These are phyloP conservation scores for Pichia sp. DNA, from an alignment of 1,139 yeast species.

Conservation along the genomic window DNA sequence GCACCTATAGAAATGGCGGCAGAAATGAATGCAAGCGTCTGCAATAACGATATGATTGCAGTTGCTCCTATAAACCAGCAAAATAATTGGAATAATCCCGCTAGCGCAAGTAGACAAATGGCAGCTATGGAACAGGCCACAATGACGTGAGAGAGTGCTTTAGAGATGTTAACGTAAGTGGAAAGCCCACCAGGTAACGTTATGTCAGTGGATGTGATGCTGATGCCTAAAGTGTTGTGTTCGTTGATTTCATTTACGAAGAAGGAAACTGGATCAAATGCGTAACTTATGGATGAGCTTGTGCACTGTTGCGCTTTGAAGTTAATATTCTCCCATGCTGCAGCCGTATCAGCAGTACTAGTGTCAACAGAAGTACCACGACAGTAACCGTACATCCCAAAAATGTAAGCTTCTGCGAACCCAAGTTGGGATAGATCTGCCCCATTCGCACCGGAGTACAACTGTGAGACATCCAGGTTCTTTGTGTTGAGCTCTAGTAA, in stretches of 20 bases:
- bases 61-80: conserved; percentile 25
- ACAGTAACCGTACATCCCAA: no score
- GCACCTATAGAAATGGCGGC: conserved; percentile 34
- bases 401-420: no score
- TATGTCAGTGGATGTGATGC: conserved; percentile 14
- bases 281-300: conserved; percentile 38
- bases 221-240: conserved; percentile 17
- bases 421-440: no score
- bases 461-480: no score
- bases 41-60: conserved; percentile 28
- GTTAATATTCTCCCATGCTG: conserved; percentile 21
- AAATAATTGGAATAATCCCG: conserved; percentile 32
- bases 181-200: conserved; percentile 29
- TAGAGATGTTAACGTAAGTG: conserved; percentile 29
- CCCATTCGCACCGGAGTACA: no score
- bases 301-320: conserved; percentile 53
- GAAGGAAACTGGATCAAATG: conserved; percentile 47
- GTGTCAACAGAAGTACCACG: no score
- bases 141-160: conserved; percentile 36
- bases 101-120: conserved; percentile 33
- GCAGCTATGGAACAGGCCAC: conserved; percentile 42
- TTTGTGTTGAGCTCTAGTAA: no score
- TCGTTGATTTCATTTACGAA: conserved; percentile 35
- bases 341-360: no score
- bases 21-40: conserved; percentile 25